These are phyloP conservation scores for Cryptosporidium viatorum DNA, from an alignment of 169 alveolate species.

Conservation along the genomic window DNA sequence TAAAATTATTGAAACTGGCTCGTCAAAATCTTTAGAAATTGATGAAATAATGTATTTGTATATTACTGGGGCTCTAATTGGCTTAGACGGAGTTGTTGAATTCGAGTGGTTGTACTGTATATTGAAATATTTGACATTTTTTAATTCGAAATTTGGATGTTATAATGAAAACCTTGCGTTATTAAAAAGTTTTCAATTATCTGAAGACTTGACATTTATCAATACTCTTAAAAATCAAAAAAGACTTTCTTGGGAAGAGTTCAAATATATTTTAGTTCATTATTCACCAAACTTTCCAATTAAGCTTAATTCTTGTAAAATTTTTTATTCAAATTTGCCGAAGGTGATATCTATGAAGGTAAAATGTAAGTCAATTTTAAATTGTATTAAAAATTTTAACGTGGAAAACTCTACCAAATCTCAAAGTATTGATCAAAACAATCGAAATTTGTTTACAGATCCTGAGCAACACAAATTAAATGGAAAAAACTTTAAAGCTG, in stretches of 20 bases:
- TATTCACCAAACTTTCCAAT: constrained; percentile 72
- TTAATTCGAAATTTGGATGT: constrained; percentile 1
- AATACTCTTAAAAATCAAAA: background rate
- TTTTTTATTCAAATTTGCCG: constrained; percentile 11
- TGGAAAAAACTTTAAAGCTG: constrained; percentile 19
- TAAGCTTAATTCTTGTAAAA: constrained; percentile 32
- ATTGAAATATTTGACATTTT: constrained; percentile 25
- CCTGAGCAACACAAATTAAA: background rate
- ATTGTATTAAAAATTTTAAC: background rate
- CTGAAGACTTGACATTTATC: constrained; percentile 24
- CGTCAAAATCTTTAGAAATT: constrained; percentile 7
- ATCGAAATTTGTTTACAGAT: background rate
- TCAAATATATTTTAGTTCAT: constrained; percentile 36
- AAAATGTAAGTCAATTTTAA: constrained; percentile 25
- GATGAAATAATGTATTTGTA: constrained; percentile 19
- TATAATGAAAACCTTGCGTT: constrained; percentile 1
- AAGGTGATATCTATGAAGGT: background rate
- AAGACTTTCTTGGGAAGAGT: constrained; percentile 60
- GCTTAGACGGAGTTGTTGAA: constrained; percentile 36
- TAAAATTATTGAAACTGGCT: constrained; percentile 9
- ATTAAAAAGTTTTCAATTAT: constrained; percentile 11
- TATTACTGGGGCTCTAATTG: constrained; percentile 34
- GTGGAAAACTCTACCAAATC: background rate
- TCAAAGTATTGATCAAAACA: background rate
- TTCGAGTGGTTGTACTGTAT: constrained; percentile 54